Percentiles rank a stretch among this genome's conserved stretches.
Conservation (phyloP, 1,139 yeast genomes). For the Oligophagozyma castellii region DNA sequence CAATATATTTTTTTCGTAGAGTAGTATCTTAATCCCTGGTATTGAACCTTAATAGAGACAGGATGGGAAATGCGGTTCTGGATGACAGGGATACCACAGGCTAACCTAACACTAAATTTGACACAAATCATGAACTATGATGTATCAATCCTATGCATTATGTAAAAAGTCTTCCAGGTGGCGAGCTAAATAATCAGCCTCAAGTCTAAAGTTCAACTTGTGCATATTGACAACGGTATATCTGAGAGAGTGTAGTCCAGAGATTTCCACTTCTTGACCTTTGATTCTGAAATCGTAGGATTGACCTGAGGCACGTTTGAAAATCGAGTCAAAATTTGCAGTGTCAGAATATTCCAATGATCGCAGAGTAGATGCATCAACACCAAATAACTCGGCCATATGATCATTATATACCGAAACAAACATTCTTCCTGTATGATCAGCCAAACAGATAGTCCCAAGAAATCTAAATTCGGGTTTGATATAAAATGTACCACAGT, state of each 20-base stretch:
- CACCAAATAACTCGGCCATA: not conserved
- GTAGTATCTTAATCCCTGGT: too few relatives aligned
- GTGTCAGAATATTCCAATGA: not conserved
- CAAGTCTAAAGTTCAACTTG: constrained; percentile 44
- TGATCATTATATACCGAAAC: not conserved
- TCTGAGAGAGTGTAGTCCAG: not conserved
- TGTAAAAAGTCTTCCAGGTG: too few relatives aligned
- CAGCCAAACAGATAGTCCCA: not conserved
- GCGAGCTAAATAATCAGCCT: constrained; percentile 42
- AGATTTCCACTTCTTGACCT: not conserved
- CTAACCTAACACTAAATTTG: too few relatives aligned
- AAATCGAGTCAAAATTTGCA: not conserved
- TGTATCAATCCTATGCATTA: too few relatives aligned
- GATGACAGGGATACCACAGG: too few relatives aligned
- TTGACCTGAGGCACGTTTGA: not conserved
- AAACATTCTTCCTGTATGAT: not conserved
- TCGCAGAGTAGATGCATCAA: not conserved
- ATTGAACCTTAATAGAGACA: too few relatives aligned
- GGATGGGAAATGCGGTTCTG: too few relatives aligned
- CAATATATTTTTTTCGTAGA: too few relatives aligned
- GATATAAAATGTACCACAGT: not conserved
- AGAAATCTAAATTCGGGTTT: not conserved
- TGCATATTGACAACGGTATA: not conserved
- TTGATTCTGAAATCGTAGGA: not conserved
- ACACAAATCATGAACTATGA: too few relatives aligned